A percentile compares a stretch with the other conserved stretches of the same genome.
These are phyloP conservation scores for Cynara cardunculus DNA, from an alignment of 129 eudicot species.

Conservation along the genomic window DNA sequence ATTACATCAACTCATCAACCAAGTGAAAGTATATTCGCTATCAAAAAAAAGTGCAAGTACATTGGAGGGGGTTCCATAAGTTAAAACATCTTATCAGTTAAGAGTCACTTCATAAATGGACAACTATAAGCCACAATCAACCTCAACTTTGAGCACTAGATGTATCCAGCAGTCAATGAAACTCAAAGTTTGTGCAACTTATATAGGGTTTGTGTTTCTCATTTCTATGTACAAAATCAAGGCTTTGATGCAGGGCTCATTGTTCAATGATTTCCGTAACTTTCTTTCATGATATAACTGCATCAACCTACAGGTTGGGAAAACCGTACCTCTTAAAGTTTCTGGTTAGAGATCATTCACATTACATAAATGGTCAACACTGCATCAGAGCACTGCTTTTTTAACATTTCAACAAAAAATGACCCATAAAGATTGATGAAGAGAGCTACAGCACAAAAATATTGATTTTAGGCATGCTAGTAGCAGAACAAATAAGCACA, in stretches of 20 bases:
- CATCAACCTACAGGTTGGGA: constrained; percentile 3
- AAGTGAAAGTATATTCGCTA: background rate
- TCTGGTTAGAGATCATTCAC: background rate
- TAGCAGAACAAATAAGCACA: background rate
- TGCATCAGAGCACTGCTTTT: background rate
- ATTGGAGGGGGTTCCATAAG: constrained; percentile 3
- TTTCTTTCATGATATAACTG: background rate
- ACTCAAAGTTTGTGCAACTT: constrained; percentile 6
- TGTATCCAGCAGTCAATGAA: background rate
- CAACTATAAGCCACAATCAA: background rate
- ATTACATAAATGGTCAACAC: background rate
- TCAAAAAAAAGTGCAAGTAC: background rate
- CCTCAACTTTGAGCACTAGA: constrained; percentile 9
- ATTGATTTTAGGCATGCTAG: constrained; percentile 5
- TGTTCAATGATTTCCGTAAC: background rate
- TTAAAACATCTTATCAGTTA: background rate
- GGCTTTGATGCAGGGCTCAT: constrained; percentile 5
- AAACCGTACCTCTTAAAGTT: constrained; percentile 2
- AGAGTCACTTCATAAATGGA: background rate
- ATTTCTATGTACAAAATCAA: background rate
- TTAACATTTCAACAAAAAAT: background rate
- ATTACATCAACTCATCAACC: constrained; percentile 9
- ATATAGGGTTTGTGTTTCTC: background rate
- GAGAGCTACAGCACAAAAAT: background rate
- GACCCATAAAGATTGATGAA: background rate